Evolutionary conservation across 495 filamentous ascomycete genomes (phyloP), one percentile per base, ranked within the genome.

Genomic region (Penicillium egyptiacum): DNA sequence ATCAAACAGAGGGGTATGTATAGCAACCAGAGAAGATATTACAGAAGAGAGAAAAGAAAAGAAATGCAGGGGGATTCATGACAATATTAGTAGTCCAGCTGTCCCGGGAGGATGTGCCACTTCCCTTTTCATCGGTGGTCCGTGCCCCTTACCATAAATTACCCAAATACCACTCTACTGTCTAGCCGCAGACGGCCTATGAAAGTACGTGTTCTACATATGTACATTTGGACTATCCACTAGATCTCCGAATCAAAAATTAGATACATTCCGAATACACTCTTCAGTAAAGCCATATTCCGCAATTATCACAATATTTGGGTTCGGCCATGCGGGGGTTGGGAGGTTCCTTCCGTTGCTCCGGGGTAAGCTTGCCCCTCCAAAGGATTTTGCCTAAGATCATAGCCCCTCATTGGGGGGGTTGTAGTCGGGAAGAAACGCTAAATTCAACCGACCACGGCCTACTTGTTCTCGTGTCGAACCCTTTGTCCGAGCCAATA

Each of bases 341-440:
- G 63, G 57, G 63, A 56, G 56, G 55, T 62, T 46, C 57, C 67
- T 74, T 77, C 75, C 75, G 73, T 77, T 77, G 65, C 70, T 68
- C 75, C 75, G 75, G 74, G 64, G 63, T 70, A 73, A 62, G 56
- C 57, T 33, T 59, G 44, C 43, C 50, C 50, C 50, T 52, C 53
- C 53, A 55, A 48, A 28, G 26, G 55, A 39, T 28, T 14, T 52
- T 43, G 39, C 33, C 50, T 53, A 58, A 35, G 42, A 62, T 69
- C 57, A 25, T 25, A 16, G 22, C 16, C 17, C 16, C 41, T 33
- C n/a, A 50, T 50, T 50, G 48, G 35, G 20, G 22, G 17, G 33
- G 19, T 19, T 19, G 6, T 20, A 31, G 26, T 31, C 45, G 45
- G 45, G 10, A 31, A 31, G 45, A 48, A 48, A 48, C 26, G 45